Percentiles rank a stretch among this genome's conserved stretches.
Conservation (phyloP, 192 early-diverging fungal species). For the Powellomyces hirtus region DNA sequence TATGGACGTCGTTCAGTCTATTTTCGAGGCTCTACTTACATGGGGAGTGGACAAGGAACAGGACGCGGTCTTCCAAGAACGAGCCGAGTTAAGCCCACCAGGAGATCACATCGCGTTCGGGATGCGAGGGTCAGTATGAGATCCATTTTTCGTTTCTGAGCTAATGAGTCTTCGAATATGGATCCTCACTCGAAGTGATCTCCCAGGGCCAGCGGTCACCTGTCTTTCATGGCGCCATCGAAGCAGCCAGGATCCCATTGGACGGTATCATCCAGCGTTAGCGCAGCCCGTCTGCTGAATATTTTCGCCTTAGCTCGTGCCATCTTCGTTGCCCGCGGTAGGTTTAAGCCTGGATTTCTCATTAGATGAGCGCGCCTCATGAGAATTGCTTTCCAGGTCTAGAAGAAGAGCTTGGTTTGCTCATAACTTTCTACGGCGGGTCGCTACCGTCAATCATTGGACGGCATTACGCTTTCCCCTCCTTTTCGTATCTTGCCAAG, state of each 20-base stretch:
- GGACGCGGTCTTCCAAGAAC: slow-evolving; percentile 40
- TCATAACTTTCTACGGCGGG: slow-evolving; percentile 52
- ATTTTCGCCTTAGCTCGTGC: slow-evolving; percentile 57
- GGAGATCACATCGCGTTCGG: slow-evolving; percentile 35
- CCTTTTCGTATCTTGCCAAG: slow-evolving; percentile 70
- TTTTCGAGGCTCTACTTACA: slow-evolving; percentile 37
- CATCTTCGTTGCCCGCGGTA: slow-evolving; percentile 50
- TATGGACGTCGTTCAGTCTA: slow-evolving; percentile 7
- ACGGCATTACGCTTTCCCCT: slow-evolving; percentile 52
- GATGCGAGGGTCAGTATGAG: slow-evolving; percentile 45
- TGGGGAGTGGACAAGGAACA: slow-evolving; percentile 57
- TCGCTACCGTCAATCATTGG: slow-evolving; percentile 51
- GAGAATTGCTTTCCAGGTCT: slow-evolving; percentile 19
- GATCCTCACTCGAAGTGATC: not conserved
- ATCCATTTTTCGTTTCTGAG: not conserved
- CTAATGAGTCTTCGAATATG: not conserved
- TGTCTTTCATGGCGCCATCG: slow-evolving; percentile 59
- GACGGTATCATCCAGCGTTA: slow-evolving; percentile 63
- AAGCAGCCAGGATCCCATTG: slow-evolving; percentile 38
- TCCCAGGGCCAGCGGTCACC: slow-evolving; percentile 62
- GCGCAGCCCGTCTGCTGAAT: slow-evolving; percentile 65
- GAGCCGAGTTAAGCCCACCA: slow-evolving; percentile 5
- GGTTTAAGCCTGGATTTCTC: not conserved
- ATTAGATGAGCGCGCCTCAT: not conserved
- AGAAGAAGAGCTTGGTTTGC: slow-evolving; percentile 39